Conservation (phyloP, 2,329 filamentous ascomycete species). For the Stagonosporopsis chrysanthemi region DNA sequence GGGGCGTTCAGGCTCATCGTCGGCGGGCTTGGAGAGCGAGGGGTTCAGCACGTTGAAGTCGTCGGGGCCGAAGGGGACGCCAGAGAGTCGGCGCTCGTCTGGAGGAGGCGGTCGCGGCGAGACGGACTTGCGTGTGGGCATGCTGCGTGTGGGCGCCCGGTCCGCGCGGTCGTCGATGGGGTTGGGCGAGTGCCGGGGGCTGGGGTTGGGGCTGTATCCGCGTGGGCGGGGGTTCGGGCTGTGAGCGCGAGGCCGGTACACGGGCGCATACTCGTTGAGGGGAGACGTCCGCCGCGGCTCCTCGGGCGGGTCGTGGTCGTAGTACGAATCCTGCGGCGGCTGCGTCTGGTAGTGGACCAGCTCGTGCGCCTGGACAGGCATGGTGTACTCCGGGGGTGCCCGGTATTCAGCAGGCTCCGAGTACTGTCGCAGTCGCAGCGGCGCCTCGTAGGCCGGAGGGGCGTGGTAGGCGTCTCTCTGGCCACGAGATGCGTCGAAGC, state of each 20-base stretch:
- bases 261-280: constrained; percentile 50
- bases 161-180: constrained; percentile 46
- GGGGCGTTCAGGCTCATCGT: constrained; percentile 39
- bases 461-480: constrained; percentile 14
- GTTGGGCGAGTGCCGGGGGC: constrained; percentile 36
- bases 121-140: constrained; percentile 72
- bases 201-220: constrained; percentile 54
- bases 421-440: constrained; percentile 40
- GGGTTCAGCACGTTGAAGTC: constrained; percentile 78
- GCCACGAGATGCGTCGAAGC: constrained; percentile 34
- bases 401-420: constrained; percentile 47
- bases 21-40: constrained; percentile 39
- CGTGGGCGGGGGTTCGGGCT: constrained; percentile 54
- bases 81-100: constrained; percentile 62
- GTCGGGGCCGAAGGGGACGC: constrained; percentile 76
- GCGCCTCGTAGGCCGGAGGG: constrained; percentile 28
- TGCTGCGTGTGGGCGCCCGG: constrained; percentile 55
- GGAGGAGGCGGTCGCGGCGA: constrained; percentile 69
- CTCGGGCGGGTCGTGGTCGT: constrained; percentile 53
- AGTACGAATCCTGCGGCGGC: constrained; percentile 49
- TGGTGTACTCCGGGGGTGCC: constrained; percentile 43
- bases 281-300: constrained; percentile 46
- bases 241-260: constrained; percentile 53
- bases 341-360: constrained; percentile 38
- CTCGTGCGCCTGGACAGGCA: constrained; percentile 38